Percentiles rank a stretch among this genome's conserved stretches.
These are phyloP conservation scores for Diaporthe aspalathi DNA, from an alignment of 2,329 filamentous ascomycete species.

Conservation along the genomic window DNA sequence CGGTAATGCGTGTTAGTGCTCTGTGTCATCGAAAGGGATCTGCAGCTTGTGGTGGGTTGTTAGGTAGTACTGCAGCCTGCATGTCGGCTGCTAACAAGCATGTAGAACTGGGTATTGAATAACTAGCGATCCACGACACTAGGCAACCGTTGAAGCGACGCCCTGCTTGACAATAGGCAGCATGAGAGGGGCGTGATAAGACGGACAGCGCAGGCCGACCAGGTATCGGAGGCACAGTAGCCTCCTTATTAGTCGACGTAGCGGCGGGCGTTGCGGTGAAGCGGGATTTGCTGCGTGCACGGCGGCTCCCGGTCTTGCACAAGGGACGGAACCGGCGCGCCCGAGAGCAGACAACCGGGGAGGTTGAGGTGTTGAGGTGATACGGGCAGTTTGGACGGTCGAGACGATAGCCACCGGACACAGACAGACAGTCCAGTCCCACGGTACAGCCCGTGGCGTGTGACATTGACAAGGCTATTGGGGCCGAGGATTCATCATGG, in stretches of 20 bases:
- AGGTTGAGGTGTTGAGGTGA: constrained; percentile 6
- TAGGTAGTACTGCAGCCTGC: constrained; percentile 36
- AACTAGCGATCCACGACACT: constrained; percentile 3
- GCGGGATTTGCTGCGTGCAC: neutral
- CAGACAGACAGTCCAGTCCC: too few relatives aligned
- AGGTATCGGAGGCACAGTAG: constrained; percentile 3
- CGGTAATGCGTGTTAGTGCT: constrained; percentile 21
- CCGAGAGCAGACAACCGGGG: constrained; percentile 29
- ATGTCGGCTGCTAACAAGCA: constrained; percentile 21
- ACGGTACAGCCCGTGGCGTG: neutral
- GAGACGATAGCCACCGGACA: too few relatives aligned
- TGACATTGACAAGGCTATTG: constrained; percentile 21
- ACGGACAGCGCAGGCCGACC: constrained; percentile 10
- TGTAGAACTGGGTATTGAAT: neutral
- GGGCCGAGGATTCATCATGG: neutral
- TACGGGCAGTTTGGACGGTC: constrained; percentile 7
- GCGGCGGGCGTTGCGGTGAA: constrained; percentile 18
- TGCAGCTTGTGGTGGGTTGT: constrained; percentile 31
- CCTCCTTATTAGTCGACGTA: neutral
- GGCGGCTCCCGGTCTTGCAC: constrained; percentile 22
- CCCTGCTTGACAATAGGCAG: constrained; percentile 27
- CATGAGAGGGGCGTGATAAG: constrained; percentile 4
- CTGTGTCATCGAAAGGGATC: constrained; percentile 25
- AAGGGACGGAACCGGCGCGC: constrained; percentile 28
- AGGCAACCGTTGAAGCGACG: constrained; percentile 23